Percentiles rank a stretch among this genome's conserved stretches.
These are phyloP conservation scores for Globisporangium carolinianum DNA, from an alignment of 352 stramenopile genomes.

Conservation along the genomic window DNA sequence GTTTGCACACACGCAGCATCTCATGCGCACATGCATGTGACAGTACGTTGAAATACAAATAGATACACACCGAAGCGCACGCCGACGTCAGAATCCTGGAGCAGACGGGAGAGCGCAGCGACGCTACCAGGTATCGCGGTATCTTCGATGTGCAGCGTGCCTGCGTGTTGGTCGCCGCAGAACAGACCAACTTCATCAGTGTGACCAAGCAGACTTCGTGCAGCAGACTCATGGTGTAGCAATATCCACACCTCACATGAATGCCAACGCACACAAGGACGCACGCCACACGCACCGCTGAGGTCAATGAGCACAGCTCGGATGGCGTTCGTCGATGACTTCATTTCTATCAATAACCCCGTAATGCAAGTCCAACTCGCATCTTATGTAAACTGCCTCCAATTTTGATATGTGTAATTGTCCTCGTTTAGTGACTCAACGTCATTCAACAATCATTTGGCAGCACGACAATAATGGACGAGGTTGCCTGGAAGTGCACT, in stretches of 20 bases:
- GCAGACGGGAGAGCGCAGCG: conserved; percentile 28
- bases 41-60: background rate
- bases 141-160: conserved; percentile 50
- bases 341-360: too few relatives aligned
- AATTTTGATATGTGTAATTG: too few relatives aligned
- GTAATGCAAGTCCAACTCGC: too few relatives aligned
- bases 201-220: background rate
- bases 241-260: too few relatives aligned
- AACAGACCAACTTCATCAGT: background rate
- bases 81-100: conserved; percentile 19
- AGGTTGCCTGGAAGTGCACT: conserved; percentile 75
- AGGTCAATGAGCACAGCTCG: conserved; percentile 45
- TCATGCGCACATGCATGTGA: background rate
- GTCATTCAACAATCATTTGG: background rate
- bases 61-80: conserved; percentile 40
- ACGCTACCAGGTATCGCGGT: conserved; percentile 29
- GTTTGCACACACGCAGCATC: background rate
- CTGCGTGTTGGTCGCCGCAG: conserved; percentile 9
- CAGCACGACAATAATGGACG: conserved; percentile 21
- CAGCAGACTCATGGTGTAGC: background rate
- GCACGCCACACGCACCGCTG: conserved; percentile 26
- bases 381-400: too few relatives aligned
- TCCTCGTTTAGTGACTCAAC: too few relatives aligned
- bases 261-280: too few relatives aligned
- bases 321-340: conserved; percentile 18